Evolutionary conservation across 371 early-diverging fungal genomes (phyloP).

Genomic region (Dichotomocladium elegans): DNA sequence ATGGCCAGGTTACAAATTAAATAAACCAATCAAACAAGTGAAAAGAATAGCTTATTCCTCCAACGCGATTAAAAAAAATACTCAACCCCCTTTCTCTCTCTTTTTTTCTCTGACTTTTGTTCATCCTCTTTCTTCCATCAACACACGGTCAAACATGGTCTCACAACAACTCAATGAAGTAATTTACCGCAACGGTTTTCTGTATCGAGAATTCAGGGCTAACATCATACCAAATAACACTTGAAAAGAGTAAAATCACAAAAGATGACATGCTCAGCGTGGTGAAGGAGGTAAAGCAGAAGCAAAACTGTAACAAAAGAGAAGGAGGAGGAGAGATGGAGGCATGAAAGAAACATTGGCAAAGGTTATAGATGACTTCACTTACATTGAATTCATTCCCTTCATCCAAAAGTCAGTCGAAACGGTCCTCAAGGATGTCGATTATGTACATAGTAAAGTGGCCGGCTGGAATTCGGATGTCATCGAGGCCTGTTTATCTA

Average conservation of each 20-base stretch:
- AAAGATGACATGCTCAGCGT: slow-evolving; percentile 12
- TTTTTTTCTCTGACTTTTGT: background rate
- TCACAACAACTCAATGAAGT: background rate
- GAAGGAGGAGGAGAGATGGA: background rate
- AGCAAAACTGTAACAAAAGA: background rate
- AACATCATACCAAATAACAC: slow-evolving; percentile 10
- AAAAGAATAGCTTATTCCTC: too few species aligned
- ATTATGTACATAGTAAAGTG: slow-evolving; percentile 68
- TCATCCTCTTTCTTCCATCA: background rate
- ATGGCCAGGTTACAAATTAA: too few species aligned
- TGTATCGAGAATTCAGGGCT: background rate
- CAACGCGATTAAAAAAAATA: too few species aligned
- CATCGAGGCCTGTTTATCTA: slow-evolving; percentile 62
- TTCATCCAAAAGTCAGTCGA: slow-evolving; percentile 51
- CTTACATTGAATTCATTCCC: background rate
- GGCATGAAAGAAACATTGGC: background rate
- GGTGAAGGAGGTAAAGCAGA: slow-evolving; percentile 13
- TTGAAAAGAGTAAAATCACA: too few species aligned
- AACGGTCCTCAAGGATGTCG: slow-evolving; percentile 54
- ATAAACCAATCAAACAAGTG: too few species aligned
- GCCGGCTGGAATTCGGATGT: slow-evolving; percentile 66
- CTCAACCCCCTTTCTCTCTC: too few species aligned
- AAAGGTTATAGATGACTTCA: background rate
- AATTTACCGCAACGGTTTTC: background rate
- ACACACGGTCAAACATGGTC: background rate